These are phyloP conservation scores for Buxus sempervirens DNA, from an alignment of 164 flowering plant genomes.

Conservation along the genomic window DNA sequence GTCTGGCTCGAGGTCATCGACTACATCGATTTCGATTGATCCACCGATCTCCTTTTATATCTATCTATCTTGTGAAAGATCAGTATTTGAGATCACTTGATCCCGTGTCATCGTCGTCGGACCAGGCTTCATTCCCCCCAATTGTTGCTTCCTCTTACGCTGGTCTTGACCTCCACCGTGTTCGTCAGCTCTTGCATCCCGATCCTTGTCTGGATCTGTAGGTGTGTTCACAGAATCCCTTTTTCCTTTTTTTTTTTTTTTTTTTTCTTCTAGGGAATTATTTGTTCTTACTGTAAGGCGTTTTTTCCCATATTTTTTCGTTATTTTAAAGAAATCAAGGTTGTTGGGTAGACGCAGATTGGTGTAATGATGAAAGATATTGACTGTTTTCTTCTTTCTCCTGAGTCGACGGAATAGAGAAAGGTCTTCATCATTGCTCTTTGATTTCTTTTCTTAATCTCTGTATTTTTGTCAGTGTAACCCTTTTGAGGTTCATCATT, in stretches of 20 bases:
- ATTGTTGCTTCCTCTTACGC: conserved; percentile 24
- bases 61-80: background rate
- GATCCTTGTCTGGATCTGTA: conserved; percentile 4
- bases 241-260: background rate
- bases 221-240: conserved; percentile 6
- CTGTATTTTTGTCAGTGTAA: conserved; percentile 29
- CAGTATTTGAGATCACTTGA: background rate
- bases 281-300: background rate
- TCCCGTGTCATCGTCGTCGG: conserved; percentile 45
- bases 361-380: conserved; percentile 55
- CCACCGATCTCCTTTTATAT: background rate
- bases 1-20: conserved; percentile 77
- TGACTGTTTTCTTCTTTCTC: conserved; percentile 30
- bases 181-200: background rate
- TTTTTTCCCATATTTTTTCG: too few relatives aligned
- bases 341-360: conserved; percentile 36
- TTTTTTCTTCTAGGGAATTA: conserved; percentile 3
- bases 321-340: conserved; percentile 14
- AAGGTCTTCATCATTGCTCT: conserved; percentile 42
- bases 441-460: conserved; percentile 7
- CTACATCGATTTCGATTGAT: conserved; percentile 9
- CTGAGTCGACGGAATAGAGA: conserved; percentile 23
- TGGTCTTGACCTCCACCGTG: background rate
- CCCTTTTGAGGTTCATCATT: conserved; percentile 26
- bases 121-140: conserved; percentile 91